A percentile compares a stretch with the other conserved stretches of the same genome.
Evolutionary conservation across 2,329 filamentous ascomycete genomes (phyloP).

Genomic region (Phialophora expanda): DNA sequence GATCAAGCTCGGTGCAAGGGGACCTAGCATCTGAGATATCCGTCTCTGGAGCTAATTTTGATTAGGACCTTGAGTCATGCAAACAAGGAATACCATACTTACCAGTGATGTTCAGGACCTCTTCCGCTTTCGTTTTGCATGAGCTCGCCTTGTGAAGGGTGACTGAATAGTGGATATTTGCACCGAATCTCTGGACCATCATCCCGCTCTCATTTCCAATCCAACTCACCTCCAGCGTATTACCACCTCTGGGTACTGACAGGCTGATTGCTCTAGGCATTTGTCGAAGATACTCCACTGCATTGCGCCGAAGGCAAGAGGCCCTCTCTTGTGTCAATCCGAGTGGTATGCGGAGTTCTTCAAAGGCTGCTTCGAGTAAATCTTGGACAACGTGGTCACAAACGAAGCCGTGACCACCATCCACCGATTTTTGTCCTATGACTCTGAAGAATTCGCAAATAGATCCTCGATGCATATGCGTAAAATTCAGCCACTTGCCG

Average conservation of each 20-base stretch:
- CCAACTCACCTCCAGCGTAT: constrained; percentile 27
- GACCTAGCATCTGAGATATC: background rate
- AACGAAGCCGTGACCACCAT: constrained; percentile 20
- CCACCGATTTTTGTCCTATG: background rate
- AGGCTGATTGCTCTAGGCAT: constrained; percentile 27
- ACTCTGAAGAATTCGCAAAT: constrained; percentile 23
- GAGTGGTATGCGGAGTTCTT: constrained; percentile 16
- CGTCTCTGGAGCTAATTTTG: background rate
- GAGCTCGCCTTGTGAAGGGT: constrained; percentile 23
- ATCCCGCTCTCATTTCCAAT: constrained; percentile 26
- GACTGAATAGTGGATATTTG: constrained; percentile 24
- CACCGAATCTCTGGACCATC: constrained; percentile 17
- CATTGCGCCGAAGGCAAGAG: constrained; percentile 12
- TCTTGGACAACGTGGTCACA: constrained; percentile 34
- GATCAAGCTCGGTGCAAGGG: background rate
- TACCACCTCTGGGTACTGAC: background rate
- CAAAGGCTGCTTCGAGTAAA: constrained; percentile 21
- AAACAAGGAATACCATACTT: constrained; percentile 4
- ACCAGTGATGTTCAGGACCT: constrained; percentile 18
- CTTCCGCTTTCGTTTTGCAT: constrained; percentile 14
- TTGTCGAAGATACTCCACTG: constrained; percentile 20
- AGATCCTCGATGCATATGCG: constrained; percentile 20
- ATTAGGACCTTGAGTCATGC: background rate
- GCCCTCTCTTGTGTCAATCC: constrained; percentile 2
- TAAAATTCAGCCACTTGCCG: constrained; percentile 40